phyloP scores from a whole-genome alignment of 108 stramenopile genomes.

The Discostella pseudostelligera region DNA sequence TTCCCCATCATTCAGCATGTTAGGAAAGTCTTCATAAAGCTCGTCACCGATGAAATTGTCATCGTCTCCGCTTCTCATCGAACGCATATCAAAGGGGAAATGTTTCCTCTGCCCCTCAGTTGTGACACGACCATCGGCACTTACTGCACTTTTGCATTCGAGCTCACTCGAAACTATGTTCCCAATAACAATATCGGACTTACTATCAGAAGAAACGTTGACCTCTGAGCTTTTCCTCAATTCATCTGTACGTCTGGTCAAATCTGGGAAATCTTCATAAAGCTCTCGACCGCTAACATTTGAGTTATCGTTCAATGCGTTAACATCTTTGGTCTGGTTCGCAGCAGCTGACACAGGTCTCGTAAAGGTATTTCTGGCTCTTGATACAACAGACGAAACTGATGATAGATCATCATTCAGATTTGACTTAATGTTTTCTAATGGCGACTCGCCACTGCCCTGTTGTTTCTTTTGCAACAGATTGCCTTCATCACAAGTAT shows the following conservation, averaged over 20 bases:
- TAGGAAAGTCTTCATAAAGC: constrained; percentile 38
- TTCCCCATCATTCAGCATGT: neutral
- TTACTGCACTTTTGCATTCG: too few relatives aligned
- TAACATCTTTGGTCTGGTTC: neutral
- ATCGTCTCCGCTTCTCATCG: constrained; percentile 19
- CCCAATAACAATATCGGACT: too few relatives aligned
- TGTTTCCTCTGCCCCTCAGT: neutral
- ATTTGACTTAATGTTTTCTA: constrained; percentile 14
- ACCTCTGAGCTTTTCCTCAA: too few relatives aligned
- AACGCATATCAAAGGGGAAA: neutral
- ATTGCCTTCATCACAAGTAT: neutral
- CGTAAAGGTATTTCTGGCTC: constrained; percentile 21
- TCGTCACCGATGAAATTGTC: constrained; percentile 5
- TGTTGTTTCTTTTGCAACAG: neutral
- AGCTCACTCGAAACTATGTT: too few relatives aligned
- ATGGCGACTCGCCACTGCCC: constrained; percentile 14
- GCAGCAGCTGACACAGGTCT: neutral
- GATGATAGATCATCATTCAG: constrained; percentile 34
- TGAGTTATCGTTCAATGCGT: constrained; percentile 9
- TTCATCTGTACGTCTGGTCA: too few relatives aligned
- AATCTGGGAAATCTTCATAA: too few relatives aligned
- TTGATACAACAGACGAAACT: constrained; percentile 41
- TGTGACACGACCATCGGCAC: too few relatives aligned
- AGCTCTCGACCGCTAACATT: neutral
- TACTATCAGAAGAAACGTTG: too few relatives aligned